Evolutionary conservation across 345 rosid genomes (phyloP).

Genomic region (Conringia planisiliqua): DNA sequence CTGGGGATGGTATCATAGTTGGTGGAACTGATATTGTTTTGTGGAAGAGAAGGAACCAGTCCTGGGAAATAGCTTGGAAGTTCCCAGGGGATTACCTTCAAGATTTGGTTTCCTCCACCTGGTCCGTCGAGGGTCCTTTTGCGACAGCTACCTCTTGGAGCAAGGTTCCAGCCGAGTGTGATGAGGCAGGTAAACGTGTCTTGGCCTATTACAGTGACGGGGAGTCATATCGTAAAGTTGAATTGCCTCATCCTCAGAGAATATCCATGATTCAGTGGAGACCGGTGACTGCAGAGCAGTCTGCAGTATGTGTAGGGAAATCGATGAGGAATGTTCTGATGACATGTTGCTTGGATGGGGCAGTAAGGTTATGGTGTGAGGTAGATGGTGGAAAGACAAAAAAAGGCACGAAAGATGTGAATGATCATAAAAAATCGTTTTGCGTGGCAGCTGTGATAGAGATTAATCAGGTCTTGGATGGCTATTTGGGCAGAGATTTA

Average conservation of each 20-base stretch:
- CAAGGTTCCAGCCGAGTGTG: conserved; percentile 34
- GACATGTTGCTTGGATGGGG: conserved; percentile 88
- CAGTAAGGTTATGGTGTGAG: conserved; percentile 85
- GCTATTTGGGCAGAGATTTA: conserved; percentile 50
- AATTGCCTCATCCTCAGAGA: conserved; percentile 69
- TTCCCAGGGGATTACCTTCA: conserved; percentile 52
- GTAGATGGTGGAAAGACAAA: conserved; percentile 56
- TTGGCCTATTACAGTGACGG: conserved; percentile 46
- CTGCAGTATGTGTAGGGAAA: conserved; percentile 32
- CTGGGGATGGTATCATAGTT: conserved; percentile 80
- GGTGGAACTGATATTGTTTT: conserved; percentile 70
- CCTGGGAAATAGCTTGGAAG: conserved; percentile 94
- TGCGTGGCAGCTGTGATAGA: conserved; percentile 78
- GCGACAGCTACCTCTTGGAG: conserved; percentile 54
- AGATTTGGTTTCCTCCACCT: conserved; percentile 75
- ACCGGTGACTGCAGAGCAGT: conserved; percentile 45
- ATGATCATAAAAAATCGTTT: conserved; percentile 46
- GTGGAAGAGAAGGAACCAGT: conserved; percentile 69
- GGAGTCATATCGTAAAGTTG: conserved; percentile 40
- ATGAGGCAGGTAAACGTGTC: conserved; percentile 47
- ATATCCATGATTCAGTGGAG: conserved; percentile 85
- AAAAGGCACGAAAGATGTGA: conserved; percentile 48
- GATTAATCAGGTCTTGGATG: conserved; percentile 57
- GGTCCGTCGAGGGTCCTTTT: conserved; percentile 70
- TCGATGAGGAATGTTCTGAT: conserved; percentile 53